A percentile compares a stretch with the other conserved stretches of the same genome.
Evolutionary conservation across 805 yeast genomes (phyloP).

Genomic region (Schwanniomyces yamadae): DNA sequence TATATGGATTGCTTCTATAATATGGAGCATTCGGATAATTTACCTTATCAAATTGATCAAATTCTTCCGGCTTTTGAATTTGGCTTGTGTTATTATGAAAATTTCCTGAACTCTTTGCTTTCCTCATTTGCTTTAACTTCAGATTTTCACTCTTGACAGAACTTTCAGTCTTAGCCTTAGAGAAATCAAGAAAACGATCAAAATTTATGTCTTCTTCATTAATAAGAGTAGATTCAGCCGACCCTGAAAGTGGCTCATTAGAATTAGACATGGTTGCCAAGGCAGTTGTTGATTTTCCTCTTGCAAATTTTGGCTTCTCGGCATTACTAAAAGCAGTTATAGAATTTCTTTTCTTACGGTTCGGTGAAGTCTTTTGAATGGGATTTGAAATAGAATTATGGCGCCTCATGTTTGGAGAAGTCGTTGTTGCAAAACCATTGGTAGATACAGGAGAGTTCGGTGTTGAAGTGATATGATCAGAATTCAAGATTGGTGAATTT

Average conservation of each 20-base stretch:
- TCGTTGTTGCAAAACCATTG: no score
- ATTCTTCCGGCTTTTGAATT: conserved; percentile 5
- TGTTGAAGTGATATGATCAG: conserved; percentile 5
- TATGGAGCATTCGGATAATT: no score
- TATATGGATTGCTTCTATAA: conserved; percentile 25
- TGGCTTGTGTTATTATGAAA: conserved; percentile 15
- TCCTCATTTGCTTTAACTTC: conserved; percentile 17
- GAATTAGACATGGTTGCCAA: conserved; percentile 10
- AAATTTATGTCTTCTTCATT: conserved; percentile 12
- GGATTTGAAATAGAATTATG: conserved; percentile 19
- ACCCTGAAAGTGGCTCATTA: background rate
- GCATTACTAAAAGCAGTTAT: conserved; percentile 13
- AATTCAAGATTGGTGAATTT: conserved; percentile 21
- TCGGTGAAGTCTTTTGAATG: conserved; percentile 1
- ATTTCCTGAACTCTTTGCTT: conserved; percentile 37
- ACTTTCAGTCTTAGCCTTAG: conserved; percentile 6
- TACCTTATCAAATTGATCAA: conserved; percentile 18
- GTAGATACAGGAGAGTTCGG: conserved; percentile 12
- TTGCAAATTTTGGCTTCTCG: conserved; percentile 6
- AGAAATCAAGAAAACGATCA: background rate
- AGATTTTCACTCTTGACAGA: background rate
- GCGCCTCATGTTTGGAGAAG: conserved; percentile 23
- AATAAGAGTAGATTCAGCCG: conserved; percentile 13
- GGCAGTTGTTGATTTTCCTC: conserved; percentile 23
- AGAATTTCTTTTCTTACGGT: conserved; percentile 12